Conservation (phyloP, 2,329 filamentous ascomycete genomes). For the Thelonectria rubi region DNA sequence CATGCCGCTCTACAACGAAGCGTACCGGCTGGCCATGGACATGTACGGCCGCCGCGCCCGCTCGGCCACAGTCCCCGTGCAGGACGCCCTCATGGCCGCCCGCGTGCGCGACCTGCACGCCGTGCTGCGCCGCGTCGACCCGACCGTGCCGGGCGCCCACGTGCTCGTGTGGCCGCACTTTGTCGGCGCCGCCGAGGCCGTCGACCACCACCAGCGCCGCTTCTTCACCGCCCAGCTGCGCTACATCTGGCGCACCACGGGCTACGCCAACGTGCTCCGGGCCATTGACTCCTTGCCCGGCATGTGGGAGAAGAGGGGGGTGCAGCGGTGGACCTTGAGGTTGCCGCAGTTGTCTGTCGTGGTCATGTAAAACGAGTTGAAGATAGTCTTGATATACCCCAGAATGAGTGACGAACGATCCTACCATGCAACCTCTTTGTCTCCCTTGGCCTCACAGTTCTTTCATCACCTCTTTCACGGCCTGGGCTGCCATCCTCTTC, state of each 20-base stretch:
- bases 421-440: background rate
- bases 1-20: conserved; percentile 23
- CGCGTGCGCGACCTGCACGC: conserved; percentile 8
- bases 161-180: conserved; percentile 25
- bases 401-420: background rate
- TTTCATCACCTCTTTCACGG: conserved; percentile 72
- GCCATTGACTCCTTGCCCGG: conserved; percentile 23
- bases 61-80: conserved; percentile 15
- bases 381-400: background rate
- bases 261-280: conserved; percentile 23
- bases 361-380: conserved; percentile 16
- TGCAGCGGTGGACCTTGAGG: conserved; percentile 22
- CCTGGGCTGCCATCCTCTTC: conserved; percentile 67
- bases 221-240: conserved; percentile 14
- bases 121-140: conserved; percentile 11
- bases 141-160: conserved; percentile 18
- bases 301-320: conserved; percentile 21
- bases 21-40: conserved; percentile 20
- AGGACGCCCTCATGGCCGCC: conserved; percentile 9
- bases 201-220: background rate
- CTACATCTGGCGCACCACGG: conserved; percentile 22
- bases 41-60: conserved; percentile 19
- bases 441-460: conserved; percentile 53
- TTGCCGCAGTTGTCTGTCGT: conserved; percentile 23
- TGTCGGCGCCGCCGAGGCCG: conserved; percentile 23